Evolutionary conservation across 164 flowering plant species (phyloP).

Genomic region (Tinospora cordifolia): DNA sequence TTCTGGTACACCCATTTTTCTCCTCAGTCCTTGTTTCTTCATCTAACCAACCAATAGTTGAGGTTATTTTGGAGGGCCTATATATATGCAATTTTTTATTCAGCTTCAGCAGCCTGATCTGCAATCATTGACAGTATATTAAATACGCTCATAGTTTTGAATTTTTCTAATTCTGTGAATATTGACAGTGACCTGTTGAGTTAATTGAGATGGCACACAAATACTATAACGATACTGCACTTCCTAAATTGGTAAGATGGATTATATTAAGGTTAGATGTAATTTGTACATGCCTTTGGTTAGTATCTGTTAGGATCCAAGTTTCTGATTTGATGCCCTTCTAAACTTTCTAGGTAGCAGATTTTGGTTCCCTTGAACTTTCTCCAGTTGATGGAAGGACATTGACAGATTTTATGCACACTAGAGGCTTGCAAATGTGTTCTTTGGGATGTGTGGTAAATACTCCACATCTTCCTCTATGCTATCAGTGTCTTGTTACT

Average conservation of each 20-base stretch:
- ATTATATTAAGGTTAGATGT: not conserved
- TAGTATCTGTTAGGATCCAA: not conserved
- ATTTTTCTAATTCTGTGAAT: constrained; percentile 14
- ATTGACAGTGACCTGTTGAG: constrained; percentile 68
- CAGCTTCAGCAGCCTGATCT: not conserved
- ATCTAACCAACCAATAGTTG: not conserved
- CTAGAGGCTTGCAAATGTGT: too few relatives aligned
- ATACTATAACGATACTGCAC: constrained; percentile 76
- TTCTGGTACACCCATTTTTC: not conserved
- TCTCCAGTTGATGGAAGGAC: too few relatives aligned
- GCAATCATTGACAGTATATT: not conserved
- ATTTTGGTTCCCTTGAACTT: too few relatives aligned
- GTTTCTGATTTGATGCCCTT: constrained; percentile 28
- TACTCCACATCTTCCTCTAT: constrained; percentile 4
- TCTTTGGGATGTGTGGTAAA: constrained; percentile 88
- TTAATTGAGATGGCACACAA: constrained; percentile 87
- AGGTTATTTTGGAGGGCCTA: not conserved
- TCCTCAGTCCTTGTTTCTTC: not conserved
- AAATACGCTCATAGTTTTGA: not conserved
- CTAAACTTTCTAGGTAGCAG: too few relatives aligned
- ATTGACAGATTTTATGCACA: too few relatives aligned
- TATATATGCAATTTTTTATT: not conserved
- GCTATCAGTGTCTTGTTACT: not conserved
- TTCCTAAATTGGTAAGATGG: constrained; percentile 75
- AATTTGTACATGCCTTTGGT: not conserved